Base-by-base conservation (phyloP, 1,284 basidiomycete species). In the Porogramme epimiltina region DNA sequence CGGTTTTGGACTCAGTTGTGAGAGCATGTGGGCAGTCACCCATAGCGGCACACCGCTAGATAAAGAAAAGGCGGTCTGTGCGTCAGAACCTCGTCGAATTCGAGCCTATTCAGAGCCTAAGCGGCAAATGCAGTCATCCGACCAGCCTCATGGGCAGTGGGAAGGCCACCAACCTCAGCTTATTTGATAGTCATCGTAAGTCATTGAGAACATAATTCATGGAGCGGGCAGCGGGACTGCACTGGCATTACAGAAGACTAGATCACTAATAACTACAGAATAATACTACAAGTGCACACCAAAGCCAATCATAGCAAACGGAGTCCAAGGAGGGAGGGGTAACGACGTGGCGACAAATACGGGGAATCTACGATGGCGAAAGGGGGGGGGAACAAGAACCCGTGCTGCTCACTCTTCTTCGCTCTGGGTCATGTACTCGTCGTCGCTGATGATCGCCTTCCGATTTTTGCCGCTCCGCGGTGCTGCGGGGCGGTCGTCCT, bases 391-490 rank as follows among this genome's bases (percentile, higher is more conserved):
- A 23, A 19, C 44, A 37, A 37, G 41, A 38, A 37, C 24, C 28
- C n/a, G n/a, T n/a, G n/a, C n/a, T n/a, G n/a, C 22, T 62, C 57
- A 73, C 46, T 73, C 72, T 31, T 71, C 70, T 38, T 73, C 70
- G 56, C 66, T 71, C 44, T 65, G 68, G 34, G 70, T 70, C 49
- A 71, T 62, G 55, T 72, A 73, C 55, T 89, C 89, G 55, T 90
- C 88, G 61, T 91, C 88, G 60, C 87, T 90, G 67, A 89, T 70
- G 49, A 91, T 79, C 68, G 84, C 84, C 66, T 84, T 88, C 55
- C 86, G 74, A 76, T 78, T 65, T 81, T 76, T 59, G 76, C n/a
- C n/a, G n/a, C 74, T 33, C 79, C 73, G 41, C 8, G 80, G 77
- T 28, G 78, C 39, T 25, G 45, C 49, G 19, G 77, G 77, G 49